phyloP scores from a whole-genome alignment of 2,329 filamentous ascomycete species.

The Fusarium caatingaense region DNA sequence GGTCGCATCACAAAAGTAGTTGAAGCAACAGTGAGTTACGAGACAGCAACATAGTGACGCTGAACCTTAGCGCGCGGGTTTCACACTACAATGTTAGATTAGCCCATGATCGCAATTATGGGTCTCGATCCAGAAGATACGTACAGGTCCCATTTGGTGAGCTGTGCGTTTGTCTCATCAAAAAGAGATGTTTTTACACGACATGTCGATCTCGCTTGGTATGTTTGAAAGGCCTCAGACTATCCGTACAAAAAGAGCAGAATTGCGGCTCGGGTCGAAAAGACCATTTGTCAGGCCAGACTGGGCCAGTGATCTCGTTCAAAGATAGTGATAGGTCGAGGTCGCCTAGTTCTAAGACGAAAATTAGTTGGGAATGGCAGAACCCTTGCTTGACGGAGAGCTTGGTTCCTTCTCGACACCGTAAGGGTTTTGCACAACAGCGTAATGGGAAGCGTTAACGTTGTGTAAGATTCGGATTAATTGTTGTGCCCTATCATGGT shows the following conservation, averaged over 20 bases:
- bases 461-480: not conserved
- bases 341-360: not conserved
- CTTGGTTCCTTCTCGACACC: not conserved
- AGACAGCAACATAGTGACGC: not conserved
- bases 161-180: conserved; percentile 1
- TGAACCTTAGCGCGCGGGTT: conserved; percentile 12
- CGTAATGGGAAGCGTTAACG: not conserved
- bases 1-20: conserved; percentile 10
- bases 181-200: not conserved
- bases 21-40: not conserved
- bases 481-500: not conserved
- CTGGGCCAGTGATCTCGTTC: not conserved
- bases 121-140: conserved; percentile 2
- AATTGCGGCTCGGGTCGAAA: not conserved
- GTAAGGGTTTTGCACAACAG: not conserved
- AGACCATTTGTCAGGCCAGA: not conserved
- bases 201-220: conserved; percentile 6
- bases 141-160: not conserved
- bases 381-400: not conserved
- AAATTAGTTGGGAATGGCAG: not conserved
- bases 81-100: conserved; percentile 8
- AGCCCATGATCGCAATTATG: not conserved
- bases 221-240: not conserved
- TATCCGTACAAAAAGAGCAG: not conserved
- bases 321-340: not conserved